A percentile compares a stretch with the other conserved stretches of the same genome.
phyloP scores from a whole-genome alignment of 208 protist species.

The Trypanosoma grayi region DNA sequence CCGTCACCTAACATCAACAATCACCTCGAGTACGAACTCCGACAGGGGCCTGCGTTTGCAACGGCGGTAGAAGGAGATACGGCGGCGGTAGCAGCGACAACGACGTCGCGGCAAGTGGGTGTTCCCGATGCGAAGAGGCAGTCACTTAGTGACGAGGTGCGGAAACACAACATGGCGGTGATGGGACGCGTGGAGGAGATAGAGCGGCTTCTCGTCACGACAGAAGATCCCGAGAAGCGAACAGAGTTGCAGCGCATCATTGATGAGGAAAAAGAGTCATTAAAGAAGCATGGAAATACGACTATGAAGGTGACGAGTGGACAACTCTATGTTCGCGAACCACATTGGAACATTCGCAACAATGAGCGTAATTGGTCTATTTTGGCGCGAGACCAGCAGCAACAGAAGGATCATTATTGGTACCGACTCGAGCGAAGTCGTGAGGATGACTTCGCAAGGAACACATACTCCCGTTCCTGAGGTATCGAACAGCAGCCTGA shows the following conservation, averaged over 20 bases:
- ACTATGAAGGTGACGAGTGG: slow-evolving; percentile 79
- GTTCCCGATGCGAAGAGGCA: neutral
- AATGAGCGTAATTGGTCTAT: slow-evolving; percentile 88
- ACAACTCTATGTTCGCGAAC: slow-evolving; percentile 70
- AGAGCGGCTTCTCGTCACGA: slow-evolving; percentile 44
- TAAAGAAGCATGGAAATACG: slow-evolving; percentile 48
- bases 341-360: slow-evolving; percentile 85
- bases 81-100: neutral
- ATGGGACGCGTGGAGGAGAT: slow-evolving; percentile 37
- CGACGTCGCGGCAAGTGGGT: neutral
- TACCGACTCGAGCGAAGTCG: slow-evolving; percentile 78
- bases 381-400: slow-evolving; percentile 77
- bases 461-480: slow-evolving; percentile 49
- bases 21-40: slow-evolving; percentile 80
- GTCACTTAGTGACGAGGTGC: slow-evolving; percentile 1
- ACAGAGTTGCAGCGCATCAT: slow-evolving; percentile 59
- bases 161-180: neutral
- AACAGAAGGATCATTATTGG: slow-evolving; percentile 89
- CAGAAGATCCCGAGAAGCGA: slow-evolving; percentile 46
- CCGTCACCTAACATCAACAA: slow-evolving; percentile 82
- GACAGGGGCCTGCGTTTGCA: slow-evolving; percentile 32
- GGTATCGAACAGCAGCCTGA: no score
- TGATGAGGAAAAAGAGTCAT: slow-evolving; percentile 49
- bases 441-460: slow-evolving; percentile 81
- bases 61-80: neutral